These are phyloP conservation scores for Cantharellus cinnabarinus DNA, from an alignment of 768 basidiomycete genomes.

Conservation along the genomic window DNA sequence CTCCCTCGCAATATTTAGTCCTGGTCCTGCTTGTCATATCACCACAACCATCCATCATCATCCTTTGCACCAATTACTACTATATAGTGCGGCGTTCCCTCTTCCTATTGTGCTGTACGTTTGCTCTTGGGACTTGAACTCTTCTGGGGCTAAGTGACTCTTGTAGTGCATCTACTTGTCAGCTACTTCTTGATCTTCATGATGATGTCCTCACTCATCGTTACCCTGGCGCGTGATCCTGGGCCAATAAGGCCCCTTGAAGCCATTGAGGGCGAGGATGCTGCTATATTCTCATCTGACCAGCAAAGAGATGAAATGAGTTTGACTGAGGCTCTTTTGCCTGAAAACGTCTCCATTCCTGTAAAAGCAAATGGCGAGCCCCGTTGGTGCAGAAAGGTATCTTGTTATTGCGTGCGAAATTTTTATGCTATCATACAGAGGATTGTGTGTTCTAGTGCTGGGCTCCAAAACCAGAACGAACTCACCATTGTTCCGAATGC, in stretches of 20 bases:
- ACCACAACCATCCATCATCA: conserved; percentile 56
- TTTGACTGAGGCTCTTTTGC: conserved; percentile 40
- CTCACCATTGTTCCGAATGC: conserved; percentile 61
- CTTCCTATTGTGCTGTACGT: conserved; percentile 13
- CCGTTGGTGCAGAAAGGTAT: conserved; percentile 8
- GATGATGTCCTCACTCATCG: conserved; percentile 49
- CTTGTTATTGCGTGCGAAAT: neutral
- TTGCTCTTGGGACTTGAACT: conserved; percentile 15
- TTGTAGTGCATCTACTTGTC: conserved; percentile 28
- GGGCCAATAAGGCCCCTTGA: conserved; percentile 27
- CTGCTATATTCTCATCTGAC: conserved; percentile 11
- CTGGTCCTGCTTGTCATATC: conserved; percentile 37
- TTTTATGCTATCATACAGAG: conserved; percentile 16
- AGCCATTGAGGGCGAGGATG: conserved; percentile 3
- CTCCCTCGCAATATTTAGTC: conserved; percentile 14
- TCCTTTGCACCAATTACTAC: conserved; percentile 47
- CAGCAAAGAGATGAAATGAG: conserved; percentile 22
- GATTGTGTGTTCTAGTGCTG: conserved; percentile 35
- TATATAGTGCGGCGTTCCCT: conserved; percentile 30
- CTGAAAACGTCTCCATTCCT: neutral
- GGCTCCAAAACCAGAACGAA: conserved; percentile 58
- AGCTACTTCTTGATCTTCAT: conserved; percentile 49
- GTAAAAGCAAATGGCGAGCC: conserved; percentile 5
- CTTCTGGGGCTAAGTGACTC: conserved; percentile 17
- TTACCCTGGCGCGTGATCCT: conserved; percentile 54